Evolutionary conservation across 2,329 filamentous ascomycete species (phyloP).

Genomic region (Penicillium oxalicum): DNA sequence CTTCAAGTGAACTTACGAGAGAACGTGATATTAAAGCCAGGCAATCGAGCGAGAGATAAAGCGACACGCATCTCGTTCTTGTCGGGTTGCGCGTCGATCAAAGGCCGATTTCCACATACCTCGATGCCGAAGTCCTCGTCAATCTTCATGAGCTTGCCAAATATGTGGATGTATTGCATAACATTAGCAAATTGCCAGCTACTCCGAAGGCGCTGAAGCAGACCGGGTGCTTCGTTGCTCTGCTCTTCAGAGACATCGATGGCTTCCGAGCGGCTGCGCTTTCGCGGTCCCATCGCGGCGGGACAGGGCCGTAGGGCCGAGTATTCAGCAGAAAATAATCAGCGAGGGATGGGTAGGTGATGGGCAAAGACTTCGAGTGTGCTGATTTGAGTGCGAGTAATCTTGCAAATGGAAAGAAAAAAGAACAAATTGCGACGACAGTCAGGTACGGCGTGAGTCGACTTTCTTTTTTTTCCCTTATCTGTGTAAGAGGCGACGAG

Average conservation of each 20-base stretch:
- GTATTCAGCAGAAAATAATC: constrained; percentile 10
- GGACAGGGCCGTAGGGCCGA: constrained; percentile 28
- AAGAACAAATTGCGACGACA: neutral
- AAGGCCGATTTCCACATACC: constrained; percentile 48
- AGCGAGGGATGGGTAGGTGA: neutral
- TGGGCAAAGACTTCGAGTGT: constrained; percentile 1
- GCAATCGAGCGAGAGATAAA: constrained; percentile 1
- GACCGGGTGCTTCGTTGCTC: constrained; percentile 30
- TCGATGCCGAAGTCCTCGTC: constrained; percentile 85
- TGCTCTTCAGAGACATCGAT: constrained; percentile 45
- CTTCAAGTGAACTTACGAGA: neutral
- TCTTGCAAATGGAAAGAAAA: neutral
- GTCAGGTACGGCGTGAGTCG: neutral
- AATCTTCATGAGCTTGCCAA: constrained; percentile 83
- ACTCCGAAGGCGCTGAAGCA: constrained; percentile 68
- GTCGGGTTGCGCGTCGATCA: constrained; percentile 1
- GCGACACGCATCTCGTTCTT: constrained; percentile 1
- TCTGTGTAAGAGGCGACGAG: constrained; percentile 22
- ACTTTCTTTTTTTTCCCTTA: constrained; percentile 13
- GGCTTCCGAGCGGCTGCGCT: constrained; percentile 51
- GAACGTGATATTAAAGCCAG: neutral
- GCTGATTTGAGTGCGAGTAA: neutral
- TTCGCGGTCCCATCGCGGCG: constrained; percentile 49
- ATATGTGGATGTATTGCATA: constrained; percentile 88
- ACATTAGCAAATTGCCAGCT: constrained; percentile 96